A percentile compares a stretch with the other conserved stretches of the same genome.
Conservation (phyloP, 1,139 yeast genomes). For the Geotrichum armillariae region DNA sequence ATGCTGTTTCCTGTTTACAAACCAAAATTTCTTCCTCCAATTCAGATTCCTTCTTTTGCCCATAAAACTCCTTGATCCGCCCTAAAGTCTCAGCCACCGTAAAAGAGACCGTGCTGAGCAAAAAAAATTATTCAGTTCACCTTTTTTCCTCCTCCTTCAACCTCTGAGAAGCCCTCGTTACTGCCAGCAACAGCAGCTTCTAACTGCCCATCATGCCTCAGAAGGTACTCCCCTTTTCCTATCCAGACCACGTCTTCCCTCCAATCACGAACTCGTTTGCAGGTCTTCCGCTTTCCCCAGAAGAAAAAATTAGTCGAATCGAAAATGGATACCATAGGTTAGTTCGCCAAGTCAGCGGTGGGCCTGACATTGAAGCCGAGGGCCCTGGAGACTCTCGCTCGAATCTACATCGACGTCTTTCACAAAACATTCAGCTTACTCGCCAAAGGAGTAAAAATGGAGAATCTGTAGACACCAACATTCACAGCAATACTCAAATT, state of each 20-base stretch:
- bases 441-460: conserved; percentile 10
- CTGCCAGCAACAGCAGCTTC: too few species aligned
- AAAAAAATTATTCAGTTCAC: not conserved
- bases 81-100: too few species aligned
- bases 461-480: conserved; percentile 2
- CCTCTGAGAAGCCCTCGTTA: not conserved
- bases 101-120: too few species aligned
- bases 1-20: not conserved
- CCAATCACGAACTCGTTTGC: conserved; percentile 32
- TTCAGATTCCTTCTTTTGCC: not conserved
- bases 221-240: conserved; percentile 26
- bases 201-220: conserved; percentile 20
- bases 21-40: not conserved
- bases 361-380: conserved; percentile 18
- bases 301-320: conserved; percentile 32
- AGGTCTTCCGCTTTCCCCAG: conserved; percentile 34
- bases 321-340: conserved; percentile 29
- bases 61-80: not conserved
- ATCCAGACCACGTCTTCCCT: conserved; percentile 38
- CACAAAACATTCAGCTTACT: conserved; percentile 19
- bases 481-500: conserved; percentile 13
- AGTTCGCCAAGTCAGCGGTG: conserved; percentile 26
- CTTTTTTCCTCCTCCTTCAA: not conserved
- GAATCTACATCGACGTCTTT: conserved; percentile 18
- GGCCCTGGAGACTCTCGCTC: conserved; percentile 3